Conservation (phyloP, 192 early-diverging fungal species). For the Umbelopsis vinacea region DNA sequence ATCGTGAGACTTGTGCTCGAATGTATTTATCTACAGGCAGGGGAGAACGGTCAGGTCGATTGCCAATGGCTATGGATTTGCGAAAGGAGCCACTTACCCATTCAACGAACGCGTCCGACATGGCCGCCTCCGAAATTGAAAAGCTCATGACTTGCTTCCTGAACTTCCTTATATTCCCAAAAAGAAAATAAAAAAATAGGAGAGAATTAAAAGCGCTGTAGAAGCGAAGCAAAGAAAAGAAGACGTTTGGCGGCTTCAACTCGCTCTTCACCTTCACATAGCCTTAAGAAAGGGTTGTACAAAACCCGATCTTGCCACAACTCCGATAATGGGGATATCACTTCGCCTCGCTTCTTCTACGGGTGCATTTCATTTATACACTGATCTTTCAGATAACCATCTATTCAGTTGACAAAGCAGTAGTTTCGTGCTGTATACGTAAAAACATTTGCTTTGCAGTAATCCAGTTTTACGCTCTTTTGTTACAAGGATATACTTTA, state of each 20-base stretch:
- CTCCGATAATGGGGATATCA: slow-evolving; percentile 4
- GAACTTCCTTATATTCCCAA: background rate
- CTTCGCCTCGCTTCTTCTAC: too few relatives aligned
- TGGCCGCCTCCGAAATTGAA: slow-evolving; percentile 21
- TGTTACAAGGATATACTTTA: too few relatives aligned
- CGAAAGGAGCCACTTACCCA: slow-evolving; percentile 33
- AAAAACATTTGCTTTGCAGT: too few relatives aligned
- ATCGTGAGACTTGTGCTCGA: slow-evolving; percentile 53
- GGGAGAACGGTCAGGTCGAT: background rate
- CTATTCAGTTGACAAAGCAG: too few relatives aligned
- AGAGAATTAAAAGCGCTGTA: background rate
- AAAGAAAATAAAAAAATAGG: background rate
- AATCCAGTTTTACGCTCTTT: too few relatives aligned
- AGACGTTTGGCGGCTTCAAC: background rate
- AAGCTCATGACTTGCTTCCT: slow-evolving; percentile 14
- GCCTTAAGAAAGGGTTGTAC: slow-evolving; percentile 2
- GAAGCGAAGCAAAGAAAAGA: background rate
- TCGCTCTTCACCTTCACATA: background rate
- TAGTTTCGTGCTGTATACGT: too few relatives aligned
- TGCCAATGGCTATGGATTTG: background rate
- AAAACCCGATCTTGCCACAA: background rate
- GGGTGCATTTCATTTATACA: too few relatives aligned
- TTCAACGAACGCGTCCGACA: slow-evolving; percentile 37
- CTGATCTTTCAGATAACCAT: too few relatives aligned
- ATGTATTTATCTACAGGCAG: slow-evolving; percentile 62